Percentiles rank a stretch among this genome's conserved stretches.
Conservation (phyloP, 140 eudicot species). For the Stevia rebaudiana region DNA sequence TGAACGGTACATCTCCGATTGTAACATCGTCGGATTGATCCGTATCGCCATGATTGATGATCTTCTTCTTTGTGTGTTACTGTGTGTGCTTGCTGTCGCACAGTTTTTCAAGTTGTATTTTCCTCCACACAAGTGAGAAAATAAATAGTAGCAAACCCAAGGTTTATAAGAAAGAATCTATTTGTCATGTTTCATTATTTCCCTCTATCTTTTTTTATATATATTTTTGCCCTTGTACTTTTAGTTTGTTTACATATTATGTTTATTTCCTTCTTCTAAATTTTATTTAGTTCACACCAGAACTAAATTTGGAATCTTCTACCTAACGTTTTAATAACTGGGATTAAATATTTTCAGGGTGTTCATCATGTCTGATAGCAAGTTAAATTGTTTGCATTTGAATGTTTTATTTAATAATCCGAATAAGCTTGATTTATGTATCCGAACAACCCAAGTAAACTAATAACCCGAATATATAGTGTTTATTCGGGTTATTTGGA, state of each 20-base stretch:
- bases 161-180: slow-evolving; percentile 28
- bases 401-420: no score
- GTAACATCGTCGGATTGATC: slow-evolving; percentile 42
- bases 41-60: slow-evolving; percentile 27
- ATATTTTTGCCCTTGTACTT: neutral
- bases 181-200: neutral
- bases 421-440: no score
- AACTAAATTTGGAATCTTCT: no score
- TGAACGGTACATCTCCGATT: slow-evolving; percentile 44
- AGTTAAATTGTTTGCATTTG: no score
- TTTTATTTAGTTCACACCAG: no score
- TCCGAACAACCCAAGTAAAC: no score
- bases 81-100: slow-evolving; percentile 20
- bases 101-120: slow-evolving; percentile 21
- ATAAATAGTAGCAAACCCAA: slow-evolving; percentile 20
- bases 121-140: slow-evolving; percentile 41
- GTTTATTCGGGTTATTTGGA: no score
- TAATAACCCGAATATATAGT: no score
- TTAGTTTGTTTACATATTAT: neutral
- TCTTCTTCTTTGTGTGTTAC: neutral
- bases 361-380: no score
- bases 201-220: neutral
- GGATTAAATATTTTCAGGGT: no score
- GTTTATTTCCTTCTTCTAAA: neutral
- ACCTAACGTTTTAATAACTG: no score